Evolutionary conservation across 106 monocot species (phyloP), one percentile per base, ranked within the genome.

Genomic region (Dendrobium huoshanense): DNA sequence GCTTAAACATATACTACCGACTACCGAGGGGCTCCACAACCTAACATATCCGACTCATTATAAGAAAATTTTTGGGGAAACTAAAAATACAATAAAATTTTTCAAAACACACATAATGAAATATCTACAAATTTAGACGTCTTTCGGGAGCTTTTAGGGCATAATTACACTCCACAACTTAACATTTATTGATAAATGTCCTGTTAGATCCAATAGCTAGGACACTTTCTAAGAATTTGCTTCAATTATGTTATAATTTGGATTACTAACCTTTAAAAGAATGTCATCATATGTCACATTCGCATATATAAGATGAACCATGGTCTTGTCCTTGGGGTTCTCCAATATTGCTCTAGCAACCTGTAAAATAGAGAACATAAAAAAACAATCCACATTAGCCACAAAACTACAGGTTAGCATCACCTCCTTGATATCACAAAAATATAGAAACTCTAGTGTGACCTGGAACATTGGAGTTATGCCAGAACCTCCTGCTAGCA

Each of bases 391-490:
- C 47, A 24, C 6, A 49, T 55, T 54, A 64, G 51, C 20, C 4
- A 67, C 27, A 65, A 58, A n/a, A 64, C 16, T 24, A 27, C 42
- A 73, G 40, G 2, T 44, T 65, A 51, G 17, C 18, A 16, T 43
- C 41, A 8, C 24, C 42, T 2, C 11, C 17, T 44, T 7, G 42
- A 0, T 58, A 64, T 4, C 54, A 31, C 25, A 55, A 77, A 22
- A 6, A 61, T n/a, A 22, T 48, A 41, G 37, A 55, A 55, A 83
- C 48, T 86, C 13, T 20, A 49, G 9, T 51, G 0, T 25, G 84
- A 97, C 97, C 81, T 98, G 98, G 82, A 95, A 98, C 98, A 98
- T 98, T 72, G 94, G 94, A 41, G 98, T 98, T 29, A 98, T 95
- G 79, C 98, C 98, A 74, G 98, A 98, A 79, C 98, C 98, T 77